Percentiles rank a stretch among this genome's conserved stretches.
Evolutionary conservation across 176 grass and related monocot species (phyloP).

Genomic region (Oryza glaberrima): DNA sequence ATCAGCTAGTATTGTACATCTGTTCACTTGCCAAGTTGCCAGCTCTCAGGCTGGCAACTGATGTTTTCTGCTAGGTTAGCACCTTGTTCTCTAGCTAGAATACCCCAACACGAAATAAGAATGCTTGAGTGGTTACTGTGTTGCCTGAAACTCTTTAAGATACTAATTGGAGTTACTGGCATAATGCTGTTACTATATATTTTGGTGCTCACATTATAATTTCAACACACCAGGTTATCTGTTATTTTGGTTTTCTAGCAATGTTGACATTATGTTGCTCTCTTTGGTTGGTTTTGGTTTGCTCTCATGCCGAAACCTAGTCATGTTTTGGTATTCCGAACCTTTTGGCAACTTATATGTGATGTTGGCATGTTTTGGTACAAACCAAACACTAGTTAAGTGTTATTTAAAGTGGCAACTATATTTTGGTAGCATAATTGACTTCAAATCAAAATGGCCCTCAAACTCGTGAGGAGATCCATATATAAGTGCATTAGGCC

Average conservation of each 20-base stretch:
- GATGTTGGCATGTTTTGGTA: no score
- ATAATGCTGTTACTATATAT: slow-evolving; percentile 23
- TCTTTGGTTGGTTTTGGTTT: no score
- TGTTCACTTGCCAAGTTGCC: neutral
- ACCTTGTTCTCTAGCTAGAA: neutral
- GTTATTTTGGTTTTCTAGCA: neutral
- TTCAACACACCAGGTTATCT: neutral
- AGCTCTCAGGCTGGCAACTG: neutral
- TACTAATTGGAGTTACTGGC: neutral
- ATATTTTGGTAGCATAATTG: no score
- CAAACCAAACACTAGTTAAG: no score
- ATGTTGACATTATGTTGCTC: neutral
- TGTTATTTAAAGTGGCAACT: no score
- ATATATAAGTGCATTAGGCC: no score
- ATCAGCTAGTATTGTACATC: neutral
- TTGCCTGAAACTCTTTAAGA: neutral
- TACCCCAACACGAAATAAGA: slow-evolving; percentile 21
- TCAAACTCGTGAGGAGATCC: no score
- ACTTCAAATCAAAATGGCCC: no score
- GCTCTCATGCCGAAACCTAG: no score
- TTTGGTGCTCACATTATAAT: neutral
- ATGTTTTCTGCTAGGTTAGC: neutral
- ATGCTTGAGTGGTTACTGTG: slow-evolving; percentile 17
- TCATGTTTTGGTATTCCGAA: no score
- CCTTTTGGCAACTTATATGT: no score